phyloP scores from a whole-genome alignment of 2,329 filamentous ascomycete genomes.

The Alternaria viburni region DNA sequence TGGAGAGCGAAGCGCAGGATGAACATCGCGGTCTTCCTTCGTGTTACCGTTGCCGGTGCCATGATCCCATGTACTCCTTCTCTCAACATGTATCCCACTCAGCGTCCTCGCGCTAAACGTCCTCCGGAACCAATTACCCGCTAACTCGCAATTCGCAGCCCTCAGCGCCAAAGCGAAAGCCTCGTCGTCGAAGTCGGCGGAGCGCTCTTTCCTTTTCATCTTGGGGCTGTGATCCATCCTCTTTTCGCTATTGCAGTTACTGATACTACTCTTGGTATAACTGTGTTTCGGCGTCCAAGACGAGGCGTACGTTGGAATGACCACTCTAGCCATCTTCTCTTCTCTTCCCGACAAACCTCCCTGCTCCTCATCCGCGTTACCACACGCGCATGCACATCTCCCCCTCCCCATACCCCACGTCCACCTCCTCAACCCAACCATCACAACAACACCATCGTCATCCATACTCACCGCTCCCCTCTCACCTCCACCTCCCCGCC shows the following conservation, averaged over 20 bases:
- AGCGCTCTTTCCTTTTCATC: not conserved
- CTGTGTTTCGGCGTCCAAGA: not conserved
- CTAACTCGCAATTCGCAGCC: slow-evolving; percentile 21
- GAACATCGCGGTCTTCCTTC: not conserved
- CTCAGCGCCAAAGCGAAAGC: slow-evolving; percentile 28
- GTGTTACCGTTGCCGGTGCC: slow-evolving; percentile 17
- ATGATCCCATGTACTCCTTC: slow-evolving; percentile 11
- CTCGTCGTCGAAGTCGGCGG: slow-evolving; percentile 38
- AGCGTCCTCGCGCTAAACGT: slow-evolving; percentile 30
- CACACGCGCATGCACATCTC: not conserved
- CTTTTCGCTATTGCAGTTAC: not conserved
- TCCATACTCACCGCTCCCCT: not conserved
- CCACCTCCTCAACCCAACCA: not conserved
- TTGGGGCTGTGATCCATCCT: not conserved
- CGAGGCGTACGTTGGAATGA: not conserved
- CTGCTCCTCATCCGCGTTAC: not conserved
- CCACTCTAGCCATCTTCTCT: not conserved
- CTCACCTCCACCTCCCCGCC: not conserved
- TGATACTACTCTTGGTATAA: not conserved
- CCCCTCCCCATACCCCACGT: not conserved
- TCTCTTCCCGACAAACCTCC: not conserved
- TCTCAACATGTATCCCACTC: slow-evolving; percentile 24
- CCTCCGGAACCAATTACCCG: slow-evolving; percentile 28
- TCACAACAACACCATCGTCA: not conserved
- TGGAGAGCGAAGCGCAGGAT: fast-evolving